Base-by-base conservation (phyloP, 164 flowering plant genomes). In the Santalum album region DNA sequence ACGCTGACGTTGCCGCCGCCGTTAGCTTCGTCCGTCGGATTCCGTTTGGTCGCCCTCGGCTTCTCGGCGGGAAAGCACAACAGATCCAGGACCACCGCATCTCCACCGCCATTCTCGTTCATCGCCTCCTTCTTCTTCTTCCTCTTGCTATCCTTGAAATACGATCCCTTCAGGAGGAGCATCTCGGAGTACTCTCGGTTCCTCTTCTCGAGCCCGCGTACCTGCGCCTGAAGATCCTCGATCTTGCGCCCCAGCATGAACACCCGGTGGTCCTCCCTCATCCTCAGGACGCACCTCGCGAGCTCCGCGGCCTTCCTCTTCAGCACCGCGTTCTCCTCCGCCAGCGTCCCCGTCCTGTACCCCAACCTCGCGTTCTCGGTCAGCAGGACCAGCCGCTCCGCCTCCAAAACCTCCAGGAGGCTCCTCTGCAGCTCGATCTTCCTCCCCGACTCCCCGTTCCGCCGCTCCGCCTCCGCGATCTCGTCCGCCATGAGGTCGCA, bases 371-470 rank as follows among this genome's bases (percentile, higher is more conserved):
- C 45, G 21, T 42, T 42, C 45, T 42, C 45, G 9, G 7, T 18
- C 45, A 12, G 12, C 45, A 42, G 45, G 7, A 42, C 21, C 45
- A 17, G 12, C 45, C 45, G 20, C 45, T 42, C 45, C 45, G 45
- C 45, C 45, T 42, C 45, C 45, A 42, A 5, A 1, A 42, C 45
- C 45, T 42, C 45, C 45, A 42, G 21, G 21, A 42, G 45, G 45
- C 45, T 42, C 45, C 45, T 17, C 45, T 42, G 45, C 45, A 42
- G 21, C 7, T 42, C 45, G 6, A 18, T 42, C 45, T 42, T 42
- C 45, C 21, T 20, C 45, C 45, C 6, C 1, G 45, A 42, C 45
- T 42, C 45, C 21, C 45, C 45, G 1, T 5, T 2, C 45, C 45
- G 45, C 19, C 45, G 45, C 45, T 42, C 45, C 45, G 21, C 3